phyloP scores from a whole-genome alignment of 2,329 filamentous ascomycete species.

The Exophiala viscosa region DNA sequence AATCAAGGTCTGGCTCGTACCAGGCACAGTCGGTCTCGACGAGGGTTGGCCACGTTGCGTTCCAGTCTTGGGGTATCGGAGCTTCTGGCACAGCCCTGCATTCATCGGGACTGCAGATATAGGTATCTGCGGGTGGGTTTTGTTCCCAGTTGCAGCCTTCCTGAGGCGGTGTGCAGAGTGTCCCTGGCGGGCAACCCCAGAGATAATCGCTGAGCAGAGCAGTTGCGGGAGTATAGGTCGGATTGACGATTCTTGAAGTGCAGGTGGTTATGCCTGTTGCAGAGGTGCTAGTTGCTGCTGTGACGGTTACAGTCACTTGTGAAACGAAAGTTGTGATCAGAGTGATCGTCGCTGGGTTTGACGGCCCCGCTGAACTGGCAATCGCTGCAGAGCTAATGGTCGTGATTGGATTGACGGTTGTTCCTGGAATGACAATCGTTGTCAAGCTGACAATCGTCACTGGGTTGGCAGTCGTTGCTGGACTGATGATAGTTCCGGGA shows the following conservation, averaged over 20 bases:
- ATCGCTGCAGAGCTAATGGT: no score
- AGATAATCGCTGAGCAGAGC: slow-evolving; percentile 34
- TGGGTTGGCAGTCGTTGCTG: no score
- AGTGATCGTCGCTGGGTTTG: no score
- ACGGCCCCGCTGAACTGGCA: no score
- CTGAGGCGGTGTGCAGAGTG: slow-evolving; percentile 40
- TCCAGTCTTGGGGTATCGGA: slow-evolving; percentile 16
- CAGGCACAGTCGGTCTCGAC: slow-evolving; percentile 17
- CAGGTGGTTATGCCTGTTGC: no score
- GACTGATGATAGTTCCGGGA: no score
- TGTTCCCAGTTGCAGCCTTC: slow-evolving; percentile 39
- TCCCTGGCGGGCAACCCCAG: slow-evolving; percentile 45
- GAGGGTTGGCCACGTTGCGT: slow-evolving; percentile 3
- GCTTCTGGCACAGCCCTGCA: slow-evolving; percentile 36
- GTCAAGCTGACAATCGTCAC: no score
- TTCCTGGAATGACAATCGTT: no score
- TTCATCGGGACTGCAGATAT: slow-evolving; percentile 39
- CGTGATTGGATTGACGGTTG: no score
- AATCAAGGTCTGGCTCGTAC: slow-evolving; percentile 34
- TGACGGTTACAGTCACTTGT: no score
- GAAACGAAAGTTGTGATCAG: no score
- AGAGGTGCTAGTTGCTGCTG: no score
- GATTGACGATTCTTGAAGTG: slow-evolving; percentile 31
- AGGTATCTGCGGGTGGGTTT: slow-evolving; percentile 38
- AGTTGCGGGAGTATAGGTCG: slow-evolving; percentile 31